Evolutionary conservation across 192 early-diverging fungal genomes (phyloP).

Genomic region (Rhizophagus sp.): DNA sequence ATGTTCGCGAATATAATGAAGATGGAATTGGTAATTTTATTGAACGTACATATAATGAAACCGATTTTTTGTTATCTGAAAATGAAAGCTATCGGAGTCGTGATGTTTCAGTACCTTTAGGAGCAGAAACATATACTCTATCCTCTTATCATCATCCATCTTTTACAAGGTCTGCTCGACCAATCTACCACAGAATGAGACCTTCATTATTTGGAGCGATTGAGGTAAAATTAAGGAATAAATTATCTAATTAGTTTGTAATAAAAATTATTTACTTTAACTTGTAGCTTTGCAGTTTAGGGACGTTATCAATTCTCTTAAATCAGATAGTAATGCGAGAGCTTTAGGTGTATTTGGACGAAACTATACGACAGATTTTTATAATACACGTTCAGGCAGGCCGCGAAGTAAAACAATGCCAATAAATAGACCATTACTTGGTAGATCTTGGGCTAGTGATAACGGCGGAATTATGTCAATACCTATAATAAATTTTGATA

Average conservation of each 20-base stretch:
- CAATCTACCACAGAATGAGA: slow-evolving; percentile 37
- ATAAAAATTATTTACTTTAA: background rate
- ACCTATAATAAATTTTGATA: background rate
- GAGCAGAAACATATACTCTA: slow-evolving; percentile 11
- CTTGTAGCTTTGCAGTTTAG: slow-evolving; percentile 35
- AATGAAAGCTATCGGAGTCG: slow-evolving; percentile 7
- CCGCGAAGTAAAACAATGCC: slow-evolving; percentile 11
- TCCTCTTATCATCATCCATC: slow-evolving; percentile 1
- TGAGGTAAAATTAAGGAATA: slow-evolving; percentile 41
- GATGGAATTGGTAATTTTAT: slow-evolving; percentile 28
- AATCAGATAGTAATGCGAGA: slow-evolving; percentile 28
- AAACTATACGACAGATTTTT: slow-evolving; percentile 15
- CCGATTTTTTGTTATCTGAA: slow-evolving; percentile 36
- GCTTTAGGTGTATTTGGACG: slow-evolving; percentile 23
- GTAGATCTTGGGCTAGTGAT: slow-evolving; percentile 4
- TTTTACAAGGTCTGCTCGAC: slow-evolving; percentile 6
- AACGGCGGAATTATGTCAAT: background rate
- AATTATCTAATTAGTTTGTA: background rate
- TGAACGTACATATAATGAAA: slow-evolving; percentile 31
- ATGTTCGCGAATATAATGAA: background rate
- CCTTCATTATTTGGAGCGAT: slow-evolving; percentile 57
- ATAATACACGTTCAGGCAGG: background rate
- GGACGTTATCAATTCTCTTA: slow-evolving; percentile 42
- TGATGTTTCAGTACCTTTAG: background rate
- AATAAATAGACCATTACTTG: background rate